Base-by-base conservation (phyloP, 192 early-diverging fungal species). In the Dissophora globulifera region DNA sequence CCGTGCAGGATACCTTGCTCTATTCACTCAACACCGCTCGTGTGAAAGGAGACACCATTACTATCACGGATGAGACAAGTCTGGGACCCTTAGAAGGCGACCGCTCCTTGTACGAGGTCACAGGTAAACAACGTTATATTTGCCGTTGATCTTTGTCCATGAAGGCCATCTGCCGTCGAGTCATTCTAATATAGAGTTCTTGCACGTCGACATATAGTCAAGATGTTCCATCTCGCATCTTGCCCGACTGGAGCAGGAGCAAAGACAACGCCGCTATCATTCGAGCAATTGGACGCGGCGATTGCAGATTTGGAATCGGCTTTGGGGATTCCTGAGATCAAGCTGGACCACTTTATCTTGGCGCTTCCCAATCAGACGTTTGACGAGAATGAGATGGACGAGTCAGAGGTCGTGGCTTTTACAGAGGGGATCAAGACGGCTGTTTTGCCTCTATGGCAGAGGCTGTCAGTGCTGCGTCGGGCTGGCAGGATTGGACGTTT, bases 1-100 rank as follows among this genome's bases (percentile, higher is more conserved):
- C 82, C 25, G 59, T 86, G 19, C 61, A 83, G 32, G 82, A 83
- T 48, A 83, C 84, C 27, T 51, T 86, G 20, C 50, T 69, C 17
- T 79, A 71, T 16, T 81, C 80, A 19, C 30, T 86, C 23, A 33
- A 70, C 10, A 48, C 54, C 29, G 61, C 68, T n/a, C 72, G 46
- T 13, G 19, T 76, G 35, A 61, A 67, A 38, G 64, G 52, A 16
- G 54, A 58, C 48, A 30, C 56, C n/a, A 70, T 79, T 22, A 82
- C 75, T 4, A 82, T 80, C 13, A 79, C 67, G 22, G 79, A 83
- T 33, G 67, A 79, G 23, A 67, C 74, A n/a, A 80, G 72, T 17
- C 32, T 66, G 2, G 69, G 40, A 42, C 58, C 81, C 13, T 57
- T 86, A 47, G 72, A 83, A 53, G 78, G 78, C 9, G 78, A 82